A percentile compares a stretch with the other conserved stretches of the same genome.
These are phyloP conservation scores for Coemansia furcata DNA, from an alignment of 192 early-diverging fungal genomes.

Conservation along the genomic window DNA sequence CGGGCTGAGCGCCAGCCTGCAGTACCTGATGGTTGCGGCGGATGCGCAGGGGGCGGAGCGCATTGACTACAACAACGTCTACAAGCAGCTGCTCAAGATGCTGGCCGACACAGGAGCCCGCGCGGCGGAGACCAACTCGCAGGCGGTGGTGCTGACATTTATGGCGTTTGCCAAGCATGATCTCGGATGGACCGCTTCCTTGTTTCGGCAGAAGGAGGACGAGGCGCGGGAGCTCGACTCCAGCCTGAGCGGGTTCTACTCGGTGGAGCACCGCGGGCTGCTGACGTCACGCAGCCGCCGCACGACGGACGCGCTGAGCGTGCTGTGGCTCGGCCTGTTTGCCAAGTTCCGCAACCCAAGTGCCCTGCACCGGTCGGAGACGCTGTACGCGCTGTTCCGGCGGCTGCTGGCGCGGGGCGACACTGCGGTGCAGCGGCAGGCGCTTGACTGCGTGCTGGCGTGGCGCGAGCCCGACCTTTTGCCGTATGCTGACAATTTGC, in stretches of 20 bases:
- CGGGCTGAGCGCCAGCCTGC: background rate
- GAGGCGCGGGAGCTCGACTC: constrained; percentile 7
- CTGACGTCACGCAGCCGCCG: constrained; percentile 20
- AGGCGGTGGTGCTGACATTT: constrained; percentile 63
- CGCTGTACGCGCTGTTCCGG: constrained; percentile 54
- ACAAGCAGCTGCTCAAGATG: constrained; percentile 59
- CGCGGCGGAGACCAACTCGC: constrained; percentile 64
- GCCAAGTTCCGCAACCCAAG: constrained; percentile 40
- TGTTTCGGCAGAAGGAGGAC: constrained; percentile 15
- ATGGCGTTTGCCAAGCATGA: constrained; percentile 53
- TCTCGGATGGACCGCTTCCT: constrained; percentile 36
- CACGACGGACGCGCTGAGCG: constrained; percentile 15
- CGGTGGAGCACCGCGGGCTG: constrained; percentile 20
- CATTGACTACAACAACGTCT: constrained; percentile 73
- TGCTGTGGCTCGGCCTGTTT: constrained; percentile 37
- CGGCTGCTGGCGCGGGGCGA: constrained; percentile 81
- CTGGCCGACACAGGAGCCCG: constrained; percentile 57
- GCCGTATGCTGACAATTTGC: constrained; percentile 76
- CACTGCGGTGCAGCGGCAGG: constrained; percentile 68
- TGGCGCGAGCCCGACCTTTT: constrained; percentile 72
- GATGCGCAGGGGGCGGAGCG: constrained; percentile 41
- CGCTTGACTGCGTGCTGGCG: constrained; percentile 79
- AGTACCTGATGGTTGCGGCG: constrained; percentile 13
- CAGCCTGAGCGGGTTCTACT: constrained; percentile 5
- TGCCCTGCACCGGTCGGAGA: constrained; percentile 16